Evolutionary conservation across 1,284 basidiomycete species (phyloP).

Genomic region (Puccinia polysora): DNA sequence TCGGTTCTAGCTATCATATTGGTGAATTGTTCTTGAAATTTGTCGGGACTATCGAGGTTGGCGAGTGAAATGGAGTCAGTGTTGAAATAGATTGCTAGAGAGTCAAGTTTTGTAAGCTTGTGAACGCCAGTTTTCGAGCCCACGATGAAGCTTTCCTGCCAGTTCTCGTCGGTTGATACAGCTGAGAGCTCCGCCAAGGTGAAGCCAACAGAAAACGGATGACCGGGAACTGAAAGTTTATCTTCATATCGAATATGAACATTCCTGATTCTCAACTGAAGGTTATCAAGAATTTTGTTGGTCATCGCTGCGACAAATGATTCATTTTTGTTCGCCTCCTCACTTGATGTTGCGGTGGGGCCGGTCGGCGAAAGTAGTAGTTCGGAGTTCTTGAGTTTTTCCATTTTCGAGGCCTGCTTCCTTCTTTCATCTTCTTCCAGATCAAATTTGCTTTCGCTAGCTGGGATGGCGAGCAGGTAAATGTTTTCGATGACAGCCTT

Average conservation of each 20-base stretch:
- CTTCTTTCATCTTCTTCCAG: constrained; percentile 41
- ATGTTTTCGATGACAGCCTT: constrained; percentile 44
- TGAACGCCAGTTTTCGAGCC: constrained; percentile 82
- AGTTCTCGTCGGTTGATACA: constrained; percentile 83
- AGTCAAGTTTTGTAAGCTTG: constrained; percentile 86
- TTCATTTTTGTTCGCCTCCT: constrained; percentile 70
- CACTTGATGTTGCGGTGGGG: constrained; percentile 54
- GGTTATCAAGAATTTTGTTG: constrained; percentile 89
- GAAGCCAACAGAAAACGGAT: constrained; percentile 88
- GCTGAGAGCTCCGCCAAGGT: constrained; percentile 90
- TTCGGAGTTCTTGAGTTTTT: constrained; percentile 42
- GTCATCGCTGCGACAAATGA: constrained; percentile 77
- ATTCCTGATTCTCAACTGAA: constrained; percentile 91
- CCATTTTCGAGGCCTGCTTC: constrained; percentile 43
- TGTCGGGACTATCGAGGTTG: constrained; percentile 56
- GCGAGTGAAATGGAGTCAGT: constrained; percentile 81
- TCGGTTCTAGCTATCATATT: constrained; percentile 58
- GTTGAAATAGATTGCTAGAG: constrained; percentile 90
- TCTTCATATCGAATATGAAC: constrained; percentile 97
- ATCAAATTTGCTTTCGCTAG: constrained; percentile 39
- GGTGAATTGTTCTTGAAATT: constrained; percentile 67
- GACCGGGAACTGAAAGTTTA: constrained; percentile 85
- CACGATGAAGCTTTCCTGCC: constrained; percentile 93
- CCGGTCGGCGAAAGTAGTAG: constrained; percentile 24
- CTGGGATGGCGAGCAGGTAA: constrained; percentile 41